These are phyloP conservation scores for Backusella liffmaniae DNA, from an alignment of 192 early-diverging fungal species.

Conservation along the genomic window DNA sequence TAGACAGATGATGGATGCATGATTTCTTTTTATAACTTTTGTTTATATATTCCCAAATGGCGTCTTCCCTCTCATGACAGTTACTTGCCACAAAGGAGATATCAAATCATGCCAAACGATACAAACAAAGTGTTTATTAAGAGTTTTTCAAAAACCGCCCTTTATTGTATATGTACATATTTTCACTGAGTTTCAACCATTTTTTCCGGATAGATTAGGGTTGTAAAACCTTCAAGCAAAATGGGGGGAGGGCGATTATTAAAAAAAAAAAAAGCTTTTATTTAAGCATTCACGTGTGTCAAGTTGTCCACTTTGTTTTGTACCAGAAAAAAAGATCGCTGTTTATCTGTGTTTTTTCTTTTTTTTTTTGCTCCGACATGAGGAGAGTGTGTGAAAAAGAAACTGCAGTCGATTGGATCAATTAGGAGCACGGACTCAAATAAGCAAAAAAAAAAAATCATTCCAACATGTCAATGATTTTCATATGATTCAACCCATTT, in stretches of 20 bases:
- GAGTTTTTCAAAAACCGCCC: background rate
- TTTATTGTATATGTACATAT: background rate
- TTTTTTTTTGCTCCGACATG: background rate
- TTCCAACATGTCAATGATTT: conserved; percentile 14
- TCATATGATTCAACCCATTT: conserved; percentile 16
- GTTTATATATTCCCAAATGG: background rate
- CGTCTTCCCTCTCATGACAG: background rate
- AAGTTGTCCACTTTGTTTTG: background rate
- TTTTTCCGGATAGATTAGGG: background rate
- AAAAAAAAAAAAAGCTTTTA: background rate
- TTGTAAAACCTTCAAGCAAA: background rate
- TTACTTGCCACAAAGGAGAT: background rate
- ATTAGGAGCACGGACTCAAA: conserved; percentile 18
- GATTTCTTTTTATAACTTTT: background rate
- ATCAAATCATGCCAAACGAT: background rate
- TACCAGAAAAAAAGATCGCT: background rate
- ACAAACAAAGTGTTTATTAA: conserved; percentile 8
- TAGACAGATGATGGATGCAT: background rate
- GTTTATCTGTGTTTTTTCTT: background rate
- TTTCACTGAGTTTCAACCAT: background rate
- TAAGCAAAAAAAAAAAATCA: background rate
- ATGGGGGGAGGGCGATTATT: background rate
- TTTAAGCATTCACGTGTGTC: conserved; percentile 7
- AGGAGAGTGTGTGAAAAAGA: conserved; percentile 3
- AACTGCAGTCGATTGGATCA: background rate